Percentiles rank a stretch among this genome's conserved stretches.
These are phyloP conservation scores for Solanum aculeatissimum DNA, from an alignment of 305 asterid genomes.

Conservation along the genomic window DNA sequence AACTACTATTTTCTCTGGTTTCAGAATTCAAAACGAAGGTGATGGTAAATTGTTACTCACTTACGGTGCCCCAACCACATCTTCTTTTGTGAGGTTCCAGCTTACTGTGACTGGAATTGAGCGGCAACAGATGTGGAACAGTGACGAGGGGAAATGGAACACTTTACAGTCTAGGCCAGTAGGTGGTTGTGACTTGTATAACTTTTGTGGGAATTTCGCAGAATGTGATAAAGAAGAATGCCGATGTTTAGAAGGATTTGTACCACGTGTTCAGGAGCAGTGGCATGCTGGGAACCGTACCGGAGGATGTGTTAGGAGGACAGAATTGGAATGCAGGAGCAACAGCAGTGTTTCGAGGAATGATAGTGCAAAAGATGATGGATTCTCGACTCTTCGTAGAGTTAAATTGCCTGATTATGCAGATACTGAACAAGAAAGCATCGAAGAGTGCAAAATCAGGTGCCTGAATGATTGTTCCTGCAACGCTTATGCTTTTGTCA, in stretches of 20 bases:
- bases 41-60: constrained; percentile 15
- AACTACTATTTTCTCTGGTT: constrained; percentile 29
- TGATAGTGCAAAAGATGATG: constrained; percentile 15
- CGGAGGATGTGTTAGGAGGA: constrained; percentile 50
- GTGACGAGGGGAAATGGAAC: constrained; percentile 21
- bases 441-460: constrained; percentile 17
- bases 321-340: constrained; percentile 18
- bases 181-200: constrained; percentile 38
- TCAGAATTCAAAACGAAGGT: constrained; percentile 15
- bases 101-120: constrained; percentile 37
- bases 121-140: constrained; percentile 33
- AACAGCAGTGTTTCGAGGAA: background rate
- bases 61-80: constrained; percentile 14
- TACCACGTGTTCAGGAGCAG: constrained; percentile 21
- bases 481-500: constrained; percentile 45
- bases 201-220: constrained; percentile 51
- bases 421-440: constrained; percentile 12
- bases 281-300: constrained; percentile 48
- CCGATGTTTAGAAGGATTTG: constrained; percentile 45
- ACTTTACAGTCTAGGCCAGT: constrained; percentile 29
- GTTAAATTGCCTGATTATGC: constrained; percentile 66
- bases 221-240: constrained; percentile 32
- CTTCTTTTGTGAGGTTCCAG: constrained; percentile 26
- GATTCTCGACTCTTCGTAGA: constrained; percentile 19
- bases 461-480: constrained; percentile 69